phyloP scores from a whole-genome alignment of 2,329 filamentous ascomycete genomes.

The Claviceps arundinis region DNA sequence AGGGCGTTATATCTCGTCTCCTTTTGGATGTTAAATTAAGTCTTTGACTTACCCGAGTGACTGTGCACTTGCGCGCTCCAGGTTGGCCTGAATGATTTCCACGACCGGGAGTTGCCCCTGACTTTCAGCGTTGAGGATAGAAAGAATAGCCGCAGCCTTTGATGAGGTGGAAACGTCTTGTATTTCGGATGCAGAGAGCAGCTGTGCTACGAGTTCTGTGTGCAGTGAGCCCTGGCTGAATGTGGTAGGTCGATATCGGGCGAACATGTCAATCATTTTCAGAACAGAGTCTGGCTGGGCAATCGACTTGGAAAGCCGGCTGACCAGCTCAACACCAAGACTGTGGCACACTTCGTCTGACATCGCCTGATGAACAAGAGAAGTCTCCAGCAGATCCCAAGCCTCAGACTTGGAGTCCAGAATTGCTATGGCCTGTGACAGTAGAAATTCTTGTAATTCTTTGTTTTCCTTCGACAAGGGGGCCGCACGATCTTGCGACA shows the following conservation, averaged over 20 bases:
- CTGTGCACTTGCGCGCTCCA: conserved; percentile 33
- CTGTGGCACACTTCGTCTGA: conserved; percentile 19
- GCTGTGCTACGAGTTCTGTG: conserved; percentile 35
- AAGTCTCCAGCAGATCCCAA: conserved; percentile 36
- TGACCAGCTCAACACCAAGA: conserved; percentile 23
- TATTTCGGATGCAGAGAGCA: conserved; percentile 42
- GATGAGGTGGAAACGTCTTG: conserved; percentile 24
- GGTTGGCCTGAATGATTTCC: conserved; percentile 40
- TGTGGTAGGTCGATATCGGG: conserved; percentile 29
- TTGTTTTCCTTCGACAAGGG: conserved; percentile 24
- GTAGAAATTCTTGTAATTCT: conserved; percentile 34
- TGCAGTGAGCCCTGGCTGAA: conserved; percentile 32
- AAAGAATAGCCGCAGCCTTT: conserved; percentile 28
- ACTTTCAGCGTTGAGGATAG: conserved; percentile 30
- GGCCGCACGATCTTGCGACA: conserved; percentile 30
- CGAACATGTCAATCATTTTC: conserved; percentile 33
- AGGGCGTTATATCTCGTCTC: not conserved
- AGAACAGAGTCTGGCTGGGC: conserved; percentile 20
- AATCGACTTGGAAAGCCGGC: conserved; percentile 20
- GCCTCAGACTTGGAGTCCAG: conserved; percentile 18
- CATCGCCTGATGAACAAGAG: conserved; percentile 29
- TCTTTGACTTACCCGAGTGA: conserved; percentile 38
- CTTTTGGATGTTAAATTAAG: not conserved
- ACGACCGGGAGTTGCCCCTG: conserved; percentile 31
- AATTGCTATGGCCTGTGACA: conserved; percentile 25